Base-by-base conservation (phyloP, 306 rosid genomes). In the Sindora glabra region DNA sequence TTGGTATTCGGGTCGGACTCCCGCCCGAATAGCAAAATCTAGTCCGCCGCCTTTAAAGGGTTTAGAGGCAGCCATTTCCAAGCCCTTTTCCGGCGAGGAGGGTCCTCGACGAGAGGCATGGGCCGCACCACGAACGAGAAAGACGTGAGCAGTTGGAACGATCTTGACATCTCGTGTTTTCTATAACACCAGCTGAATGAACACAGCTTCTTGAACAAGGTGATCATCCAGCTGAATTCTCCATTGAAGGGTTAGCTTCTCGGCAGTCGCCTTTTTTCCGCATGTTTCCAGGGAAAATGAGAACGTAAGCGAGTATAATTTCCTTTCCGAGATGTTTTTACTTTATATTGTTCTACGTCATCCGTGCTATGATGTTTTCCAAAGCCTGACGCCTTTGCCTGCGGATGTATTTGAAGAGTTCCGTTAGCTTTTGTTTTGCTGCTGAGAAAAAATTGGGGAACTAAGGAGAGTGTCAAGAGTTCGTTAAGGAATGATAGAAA, bases 181-280 rank as follows among this genome's bases (percentile, higher is more conserved):
- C 99, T 36, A 76, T 95, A n/a, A n/a, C n/a, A n/a, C n/a, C n/a
- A n/a, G n/a, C n/a, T n/a, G n/a, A n/a, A n/a, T n/a, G n/a, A n/a
- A n/a, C n/a, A 0, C 86, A 92, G 94, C 99, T 92, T 76, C 99
- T 92, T 44, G 94, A 92, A 53, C 99, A 92, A 86, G 96, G 95
- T 10, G 95, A 87, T 54, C 96, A 96, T 30, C 86, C 99, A 19
- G 95, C 96, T 65, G 95, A 92, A 82, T 92, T 92, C 99, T 65
- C 94, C 96, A 8, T 95, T 92, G 39, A 95, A 92, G 98, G 99
- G 88, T 78, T 32, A 8, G 16, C 15, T 26, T 3, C 40, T 51
- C n/a, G 11, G n/a, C n/a, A n/a, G n/a, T 47, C 36, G 27, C 33
- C 14, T 15, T 13, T 27, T 52, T 21, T 39, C 29, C 32, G 58